Evolutionary conservation across 2,329 filamentous ascomycete genomes (phyloP).

Genomic region (Coleophoma eucalyptorum): DNA sequence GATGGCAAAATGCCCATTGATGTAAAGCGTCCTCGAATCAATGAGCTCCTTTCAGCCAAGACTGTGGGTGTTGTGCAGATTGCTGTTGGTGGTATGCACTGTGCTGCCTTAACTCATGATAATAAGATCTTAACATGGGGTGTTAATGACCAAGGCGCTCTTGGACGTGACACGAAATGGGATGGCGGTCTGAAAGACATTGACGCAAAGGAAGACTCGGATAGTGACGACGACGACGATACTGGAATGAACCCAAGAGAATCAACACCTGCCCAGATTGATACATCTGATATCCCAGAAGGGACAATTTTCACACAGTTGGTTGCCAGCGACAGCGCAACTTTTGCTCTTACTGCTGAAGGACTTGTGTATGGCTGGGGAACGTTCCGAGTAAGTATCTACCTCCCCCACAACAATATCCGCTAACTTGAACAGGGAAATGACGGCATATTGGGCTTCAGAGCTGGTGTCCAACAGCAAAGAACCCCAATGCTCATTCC

Average conservation of each 20-base stretch:
- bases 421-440: slow-evolving; percentile 43
- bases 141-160: slow-evolving; percentile 79
- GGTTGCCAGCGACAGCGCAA: slow-evolving; percentile 69
- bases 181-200: slow-evolving; percentile 58
- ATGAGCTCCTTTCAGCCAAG: slow-evolving; percentile 52
- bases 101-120: slow-evolving; percentile 70
- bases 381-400: slow-evolving; percentile 62
- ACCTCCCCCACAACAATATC: not conserved
- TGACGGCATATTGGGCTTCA: slow-evolving; percentile 59
- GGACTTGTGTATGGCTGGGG: slow-evolving; percentile 82
- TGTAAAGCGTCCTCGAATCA: slow-evolving; percentile 71
- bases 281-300: slow-evolving; percentile 53
- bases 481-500: slow-evolving; percentile 46
- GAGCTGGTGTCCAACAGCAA: slow-evolving; percentile 19
- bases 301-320: slow-evolving; percentile 63
- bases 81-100: slow-evolving; percentile 80
- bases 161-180: slow-evolving; percentile 71
- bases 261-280: slow-evolving; percentile 46
- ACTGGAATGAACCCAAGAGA: slow-evolving; percentile 58
- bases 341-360: slow-evolving; percentile 71
- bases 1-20: slow-evolving; percentile 60
- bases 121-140: slow-evolving; percentile 85
- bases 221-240: slow-evolving; percentile 43
- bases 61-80: slow-evolving; percentile 68
- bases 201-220: slow-evolving; percentile 46